phyloP scores from a whole-genome alignment of 2,329 filamentous ascomycete genomes.

The Zalaria sp. region DNA sequence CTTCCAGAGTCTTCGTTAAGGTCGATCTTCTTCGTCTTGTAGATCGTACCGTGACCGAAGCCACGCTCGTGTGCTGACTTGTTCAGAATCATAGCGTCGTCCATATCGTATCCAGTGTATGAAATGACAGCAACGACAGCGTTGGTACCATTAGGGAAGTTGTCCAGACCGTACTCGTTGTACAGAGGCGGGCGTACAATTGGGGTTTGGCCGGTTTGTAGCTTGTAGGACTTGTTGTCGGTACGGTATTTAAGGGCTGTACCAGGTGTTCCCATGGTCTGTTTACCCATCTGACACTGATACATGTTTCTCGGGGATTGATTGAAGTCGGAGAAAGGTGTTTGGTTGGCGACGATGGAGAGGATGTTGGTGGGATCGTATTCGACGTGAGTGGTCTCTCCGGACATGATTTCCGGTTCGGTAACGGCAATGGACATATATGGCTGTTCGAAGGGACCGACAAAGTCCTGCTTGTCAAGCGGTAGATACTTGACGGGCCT shows the following conservation, averaged over 20 bases:
- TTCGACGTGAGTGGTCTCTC: slow-evolving; percentile 85
- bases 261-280: slow-evolving; percentile 94
- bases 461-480: slow-evolving; percentile 70
- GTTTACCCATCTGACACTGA: slow-evolving; percentile 92
- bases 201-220: slow-evolving; percentile 93
- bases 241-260: slow-evolving; percentile 74
- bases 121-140: slow-evolving; percentile 95
- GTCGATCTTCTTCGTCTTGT: slow-evolving; percentile 89
- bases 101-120: slow-evolving; percentile 99
- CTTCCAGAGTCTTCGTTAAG: slow-evolving; percentile 60
- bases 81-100: slow-evolving; percentile 99
- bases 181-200: slow-evolving; percentile 84
- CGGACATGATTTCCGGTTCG: slow-evolving; percentile 76
- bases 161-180: slow-evolving; percentile 93
- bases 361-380: slow-evolving; percentile 91
- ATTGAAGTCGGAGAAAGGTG: slow-evolving; percentile 96
- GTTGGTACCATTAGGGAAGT: slow-evolving; percentile 94
- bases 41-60: slow-evolving; percentile 90
- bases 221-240: slow-evolving; percentile 90
- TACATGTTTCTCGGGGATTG: slow-evolving; percentile 99
- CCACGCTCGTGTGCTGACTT: slow-evolving; percentile 93
- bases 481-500: slow-evolving; percentile 86
- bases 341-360: slow-evolving; percentile 96
- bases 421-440: slow-evolving; percentile 96
- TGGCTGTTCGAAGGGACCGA: slow-evolving; percentile 89